phyloP scores from a whole-genome alignment of 2,329 filamentous ascomycete genomes.

The Chlorencoelia australis region DNA sequence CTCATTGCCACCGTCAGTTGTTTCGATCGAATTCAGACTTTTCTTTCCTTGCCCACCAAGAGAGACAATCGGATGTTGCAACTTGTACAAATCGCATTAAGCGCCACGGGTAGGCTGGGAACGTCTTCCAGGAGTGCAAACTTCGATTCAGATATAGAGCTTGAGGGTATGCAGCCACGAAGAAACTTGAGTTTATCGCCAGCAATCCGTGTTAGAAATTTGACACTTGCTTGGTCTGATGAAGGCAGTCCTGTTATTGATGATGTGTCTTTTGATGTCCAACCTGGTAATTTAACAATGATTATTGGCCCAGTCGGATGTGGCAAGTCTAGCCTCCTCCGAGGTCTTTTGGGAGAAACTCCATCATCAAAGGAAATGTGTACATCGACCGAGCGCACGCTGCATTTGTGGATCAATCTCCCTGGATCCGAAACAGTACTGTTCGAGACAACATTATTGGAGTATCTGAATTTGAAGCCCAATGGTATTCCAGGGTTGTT shows the following conservation, averaged over 20 bases:
- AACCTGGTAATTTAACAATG: conserved; percentile 13
- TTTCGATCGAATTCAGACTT: conserved; percentile 32
- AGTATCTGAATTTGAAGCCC: conserved; percentile 33
- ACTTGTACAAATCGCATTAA: too few relatives aligned
- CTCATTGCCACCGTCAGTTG: conserved; percentile 31
- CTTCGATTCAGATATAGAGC: conserved; percentile 6
- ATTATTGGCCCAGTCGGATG: conserved; percentile 24
- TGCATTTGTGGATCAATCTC: conserved; percentile 34
- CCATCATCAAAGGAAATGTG: conserved; percentile 13
- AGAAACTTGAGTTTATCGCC: too few relatives aligned
- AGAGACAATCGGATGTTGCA: too few relatives aligned
- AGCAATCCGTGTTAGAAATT: conserved; percentile 1
- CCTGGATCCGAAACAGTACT: conserved; percentile 35
- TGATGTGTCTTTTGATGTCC: conserved; percentile 9
- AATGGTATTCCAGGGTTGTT: conserved; percentile 54
- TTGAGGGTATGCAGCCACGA: conserved; percentile 7
- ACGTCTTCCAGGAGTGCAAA: too few relatives aligned
- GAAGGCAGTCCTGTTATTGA: conserved; percentile 2
- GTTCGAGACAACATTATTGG: conserved; percentile 33
- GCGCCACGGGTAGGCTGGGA: too few relatives aligned
- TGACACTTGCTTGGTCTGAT: conserved; percentile 25
- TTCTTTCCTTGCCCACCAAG: conserved; percentile 14
- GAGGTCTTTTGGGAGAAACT: conserved; percentile 18
- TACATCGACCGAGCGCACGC: conserved; percentile 13
- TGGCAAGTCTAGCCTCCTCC: conserved; percentile 21